These are phyloP conservation scores for Stropharia rugosoannulata DNA, from an alignment of 768 basidiomycete species.

Conservation along the genomic window DNA sequence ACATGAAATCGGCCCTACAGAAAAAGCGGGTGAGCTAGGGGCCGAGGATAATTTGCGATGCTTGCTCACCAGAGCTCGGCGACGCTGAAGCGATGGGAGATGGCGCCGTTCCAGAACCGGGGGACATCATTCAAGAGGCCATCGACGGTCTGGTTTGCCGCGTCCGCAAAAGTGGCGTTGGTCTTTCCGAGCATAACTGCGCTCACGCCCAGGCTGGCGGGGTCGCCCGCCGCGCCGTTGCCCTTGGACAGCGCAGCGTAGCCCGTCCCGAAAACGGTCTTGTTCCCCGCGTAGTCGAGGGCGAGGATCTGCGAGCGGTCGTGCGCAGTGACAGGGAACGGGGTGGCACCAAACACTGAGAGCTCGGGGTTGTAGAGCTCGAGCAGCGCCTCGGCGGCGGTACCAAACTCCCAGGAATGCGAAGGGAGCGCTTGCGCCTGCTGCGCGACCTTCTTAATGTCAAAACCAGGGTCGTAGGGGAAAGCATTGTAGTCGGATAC, in stretches of 20 bases:
- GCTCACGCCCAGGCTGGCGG: constrained; percentile 45
- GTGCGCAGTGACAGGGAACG: constrained; percentile 33
- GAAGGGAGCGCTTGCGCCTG: constrained; percentile 36
- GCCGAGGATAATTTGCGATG: not conserved
- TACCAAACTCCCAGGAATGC: constrained; percentile 50
- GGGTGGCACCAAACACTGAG: constrained; percentile 39
- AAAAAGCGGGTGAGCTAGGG: constrained; percentile 23
- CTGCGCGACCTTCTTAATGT: constrained; percentile 30
- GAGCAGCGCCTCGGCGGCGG: constrained; percentile 38
- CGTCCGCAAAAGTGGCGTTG: constrained; percentile 29
- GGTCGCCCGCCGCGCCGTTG: constrained; percentile 43
- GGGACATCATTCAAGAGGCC: constrained; percentile 35
- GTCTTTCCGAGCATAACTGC: constrained; percentile 43
- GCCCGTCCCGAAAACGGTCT: constrained; percentile 34
- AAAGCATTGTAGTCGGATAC: constrained; percentile 22
- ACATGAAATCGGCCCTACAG: constrained; percentile 49
- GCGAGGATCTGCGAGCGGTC: constrained; percentile 23
- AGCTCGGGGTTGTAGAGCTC: constrained; percentile 42
- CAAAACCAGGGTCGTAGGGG: constrained; percentile 37
- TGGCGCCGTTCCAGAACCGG: constrained; percentile 42
- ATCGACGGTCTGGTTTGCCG: constrained; percentile 31
- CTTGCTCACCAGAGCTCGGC: constrained; percentile 43
- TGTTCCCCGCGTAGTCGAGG: constrained; percentile 36
- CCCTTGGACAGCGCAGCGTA: constrained; percentile 32
- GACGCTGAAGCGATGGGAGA: constrained; percentile 39